Evolutionary conservation across 768 basidiomycete species (phyloP).

Genomic region (Calocera viscosa): DNA sequence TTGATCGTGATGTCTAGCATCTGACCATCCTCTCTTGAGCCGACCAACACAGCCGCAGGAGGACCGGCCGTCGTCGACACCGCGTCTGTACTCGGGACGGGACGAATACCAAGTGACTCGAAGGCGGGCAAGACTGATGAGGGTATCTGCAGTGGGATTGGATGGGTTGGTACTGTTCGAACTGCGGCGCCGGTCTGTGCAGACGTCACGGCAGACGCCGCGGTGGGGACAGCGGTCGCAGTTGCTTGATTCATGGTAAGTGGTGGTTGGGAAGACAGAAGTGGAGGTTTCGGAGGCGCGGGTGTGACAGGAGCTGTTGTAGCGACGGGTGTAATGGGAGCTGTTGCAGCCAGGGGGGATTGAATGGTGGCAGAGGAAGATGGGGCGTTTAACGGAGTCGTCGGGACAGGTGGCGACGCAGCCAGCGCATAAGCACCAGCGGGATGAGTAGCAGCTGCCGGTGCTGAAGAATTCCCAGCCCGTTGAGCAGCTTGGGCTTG

Average conservation of each 20-base stretch:
- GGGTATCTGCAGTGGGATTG: constrained; percentile 59
- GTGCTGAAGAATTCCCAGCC: not conserved
- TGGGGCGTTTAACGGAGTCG: not conserved
- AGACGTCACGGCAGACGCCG: not conserved
- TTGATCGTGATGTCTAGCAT: constrained; percentile 71
- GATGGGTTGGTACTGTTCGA: constrained; percentile 12
- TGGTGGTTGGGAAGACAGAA: no score
- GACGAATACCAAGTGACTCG: constrained; percentile 59
- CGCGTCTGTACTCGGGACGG: constrained; percentile 46
- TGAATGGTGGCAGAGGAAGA: not conserved
- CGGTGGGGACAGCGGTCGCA: no score
- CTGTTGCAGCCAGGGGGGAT: not conserved
- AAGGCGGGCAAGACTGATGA: constrained; percentile 45
- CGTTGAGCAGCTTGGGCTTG: not conserved
- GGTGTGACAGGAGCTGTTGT: constrained; percentile 24
- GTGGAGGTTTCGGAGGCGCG: constrained; percentile 27
- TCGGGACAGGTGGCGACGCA: not conserved
- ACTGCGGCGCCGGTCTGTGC: not conserved
- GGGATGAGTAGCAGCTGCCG: not conserved
- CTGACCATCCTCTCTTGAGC: constrained; percentile 56
- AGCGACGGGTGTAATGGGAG: constrained; percentile 10
- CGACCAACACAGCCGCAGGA: constrained; percentile 63
- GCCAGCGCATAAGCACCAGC: not conserved
- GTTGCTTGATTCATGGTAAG: no score
- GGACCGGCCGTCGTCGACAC: constrained; percentile 45